Percentiles rank a stretch among this genome's conserved stretches.
Conservation (phyloP, 192 early-diverging fungal species). For the Pilobolus umbonatus region DNA sequence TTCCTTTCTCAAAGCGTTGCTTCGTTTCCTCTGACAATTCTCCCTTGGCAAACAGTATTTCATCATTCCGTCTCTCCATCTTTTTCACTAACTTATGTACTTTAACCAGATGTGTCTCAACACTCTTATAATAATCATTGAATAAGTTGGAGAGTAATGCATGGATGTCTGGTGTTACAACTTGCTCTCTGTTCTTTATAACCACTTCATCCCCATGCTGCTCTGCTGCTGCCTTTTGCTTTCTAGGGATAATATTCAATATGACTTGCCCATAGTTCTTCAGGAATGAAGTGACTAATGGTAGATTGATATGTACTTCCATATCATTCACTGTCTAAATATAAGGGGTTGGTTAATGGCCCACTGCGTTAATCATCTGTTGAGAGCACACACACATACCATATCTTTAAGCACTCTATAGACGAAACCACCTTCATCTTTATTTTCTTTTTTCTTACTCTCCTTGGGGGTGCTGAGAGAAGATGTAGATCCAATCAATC, state of each 20-base stretch:
- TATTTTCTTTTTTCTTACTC: slow-evolving; percentile 22
- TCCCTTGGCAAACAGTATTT: slow-evolving; percentile 76
- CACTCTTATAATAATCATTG: slow-evolving; percentile 53
- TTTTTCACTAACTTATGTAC: slow-evolving; percentile 71
- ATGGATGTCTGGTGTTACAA: slow-evolving; percentile 35
- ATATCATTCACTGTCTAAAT: slow-evolving; percentile 33
- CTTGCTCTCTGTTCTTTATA: slow-evolving; percentile 11
- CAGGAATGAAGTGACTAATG: slow-evolving; percentile 46
- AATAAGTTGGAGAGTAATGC: slow-evolving; percentile 45
- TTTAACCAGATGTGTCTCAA: slow-evolving; percentile 55
- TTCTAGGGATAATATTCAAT: slow-evolving; percentile 42
- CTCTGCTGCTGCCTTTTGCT: slow-evolving; percentile 37
- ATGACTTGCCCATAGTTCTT: slow-evolving; percentile 53
- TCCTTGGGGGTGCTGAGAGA: slow-evolving; percentile 11
- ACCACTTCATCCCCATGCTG: slow-evolving; percentile 21
- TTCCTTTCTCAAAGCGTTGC: slow-evolving; percentile 65
- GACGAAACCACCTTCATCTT: slow-evolving; percentile 40
- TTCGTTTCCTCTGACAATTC: slow-evolving; percentile 75
- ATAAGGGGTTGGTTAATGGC: slow-evolving; percentile 1
- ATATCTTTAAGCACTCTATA: slow-evolving; percentile 48
- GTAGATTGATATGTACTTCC: slow-evolving; percentile 49
- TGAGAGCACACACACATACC: no score
- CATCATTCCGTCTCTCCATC: slow-evolving; percentile 71
- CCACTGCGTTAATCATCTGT: no score
- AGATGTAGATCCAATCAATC: slow-evolving; percentile 31